Evolutionary conservation across 1,139 yeast species (phyloP), one percentile per base, ranked within the genome.

Genomic region (Kurtzmaniella quercitrusa): DNA sequence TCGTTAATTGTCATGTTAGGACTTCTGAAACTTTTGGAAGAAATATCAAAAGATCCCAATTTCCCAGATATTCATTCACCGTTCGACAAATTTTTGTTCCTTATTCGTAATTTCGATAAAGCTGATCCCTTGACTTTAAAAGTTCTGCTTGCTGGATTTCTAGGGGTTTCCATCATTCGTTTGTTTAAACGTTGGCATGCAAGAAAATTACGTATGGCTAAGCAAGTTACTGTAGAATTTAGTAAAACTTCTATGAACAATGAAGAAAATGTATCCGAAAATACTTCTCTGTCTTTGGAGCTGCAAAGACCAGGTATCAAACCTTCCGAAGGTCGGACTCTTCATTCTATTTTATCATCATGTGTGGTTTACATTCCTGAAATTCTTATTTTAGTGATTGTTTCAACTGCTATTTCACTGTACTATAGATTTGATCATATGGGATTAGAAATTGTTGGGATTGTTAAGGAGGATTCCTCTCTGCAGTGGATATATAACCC

Each of bases 1-100:
- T 85, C 96, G 2, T 57, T 78, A 18, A 79, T 90, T 15, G 78
- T 84, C 5, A 86, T 85, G 60, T 63, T 91, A 38, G 96, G 96
- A 0, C 66, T 93, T 34, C 67, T 62, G 44, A 70, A 68, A 3
- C 50, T 69, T 29, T 58, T 70, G 50, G 58, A 64, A 36, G 48
- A 61, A 9, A 63, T 70, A 11, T 52, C 63, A 3, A 58, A 59
- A 31, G 70, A 69, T 44, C 73, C 73, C 2, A 41, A 49, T 6
- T 56, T 62, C 43, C 64, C 65, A 60, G 93, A 88, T 53, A 76
- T 82, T 27, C 93, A 88, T 53, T 80, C 96, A 0, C 89, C 96
- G 0, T 74, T 82, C 46, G 85, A 81, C 50, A 91, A 91, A 58
- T 55, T 85, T 4, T 45, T 63, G 11, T 93, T 86, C 55, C 64